phyloP scores from a whole-genome alignment of 2,329 filamentous ascomycete genomes.

The Cladosporium sp. region DNA sequence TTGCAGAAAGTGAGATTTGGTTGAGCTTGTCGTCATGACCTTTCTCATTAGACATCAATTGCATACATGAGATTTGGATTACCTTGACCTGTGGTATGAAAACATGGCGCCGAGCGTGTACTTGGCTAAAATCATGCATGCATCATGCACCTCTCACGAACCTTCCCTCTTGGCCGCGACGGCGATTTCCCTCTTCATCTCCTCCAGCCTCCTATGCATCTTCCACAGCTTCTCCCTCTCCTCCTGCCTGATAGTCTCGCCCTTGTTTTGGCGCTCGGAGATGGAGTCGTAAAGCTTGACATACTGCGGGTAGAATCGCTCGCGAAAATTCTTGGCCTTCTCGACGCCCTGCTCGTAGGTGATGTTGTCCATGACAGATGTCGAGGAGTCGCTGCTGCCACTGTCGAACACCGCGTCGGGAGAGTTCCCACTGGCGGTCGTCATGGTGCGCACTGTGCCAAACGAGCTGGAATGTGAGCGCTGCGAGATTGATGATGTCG shows the following conservation, averaged over 20 bases:
- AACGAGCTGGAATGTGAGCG: slow-evolving; percentile 22
- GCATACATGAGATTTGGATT: no score
- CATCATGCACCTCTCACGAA: not conserved
- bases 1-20: no score
- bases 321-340: slow-evolving; percentile 47
- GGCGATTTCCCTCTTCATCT: slow-evolving; percentile 55
- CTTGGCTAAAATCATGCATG: no score
- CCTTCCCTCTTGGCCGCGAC: slow-evolving; percentile 28
- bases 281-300: slow-evolving; percentile 49
- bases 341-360: slow-evolving; percentile 41
- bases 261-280: slow-evolving; percentile 30
- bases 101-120: no score
- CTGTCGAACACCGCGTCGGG: slow-evolving; percentile 10
- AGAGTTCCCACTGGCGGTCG: slow-evolving; percentile 13
- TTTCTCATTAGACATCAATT: no score
- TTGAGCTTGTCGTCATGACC: no score
- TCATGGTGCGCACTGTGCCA: slow-evolving; percentile 17
- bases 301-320: slow-evolving; percentile 55
- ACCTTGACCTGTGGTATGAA: no score
- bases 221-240: slow-evolving; percentile 49
- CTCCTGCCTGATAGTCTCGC: slow-evolving; percentile 28
- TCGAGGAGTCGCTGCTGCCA: slow-evolving; percentile 23
- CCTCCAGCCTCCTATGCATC: slow-evolving; percentile 50
- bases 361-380: slow-evolving; percentile 22
- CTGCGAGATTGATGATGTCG: slow-evolving; percentile 27